phyloP scores from a whole-genome alignment of 169 alveolate species.

The Plasmodium gallinaceum region DNA sequence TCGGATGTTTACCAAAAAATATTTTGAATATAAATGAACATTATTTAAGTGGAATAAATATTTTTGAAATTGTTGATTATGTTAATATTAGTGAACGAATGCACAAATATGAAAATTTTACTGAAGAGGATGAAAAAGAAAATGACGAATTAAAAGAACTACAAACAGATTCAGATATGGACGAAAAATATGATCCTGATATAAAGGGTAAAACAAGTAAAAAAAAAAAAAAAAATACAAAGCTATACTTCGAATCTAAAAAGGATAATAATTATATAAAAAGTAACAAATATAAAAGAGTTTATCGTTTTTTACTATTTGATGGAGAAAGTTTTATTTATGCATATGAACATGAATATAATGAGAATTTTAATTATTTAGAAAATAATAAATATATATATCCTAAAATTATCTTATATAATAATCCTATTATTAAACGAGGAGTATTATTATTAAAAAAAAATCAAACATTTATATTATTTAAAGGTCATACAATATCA shows the following conservation, averaged over 20 bases:
- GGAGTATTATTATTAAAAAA: constrained; percentile 54
- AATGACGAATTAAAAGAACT: constrained; percentile 16
- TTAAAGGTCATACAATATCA: constrained; percentile 24
- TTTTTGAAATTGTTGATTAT: constrained; percentile 71
- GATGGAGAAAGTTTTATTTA: constrained; percentile 68
- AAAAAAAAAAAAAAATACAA: constrained; percentile 7
- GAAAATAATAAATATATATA: constrained; percentile 54
- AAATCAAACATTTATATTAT: constrained; percentile 45
- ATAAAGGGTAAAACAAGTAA: constrained; percentile 8
- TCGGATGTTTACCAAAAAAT: constrained; percentile 62
- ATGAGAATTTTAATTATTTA: constrained; percentile 65
- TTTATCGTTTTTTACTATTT: constrained; percentile 71
- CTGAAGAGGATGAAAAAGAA: constrained; percentile 29
- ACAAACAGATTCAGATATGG: constrained; percentile 11
- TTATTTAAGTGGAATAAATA: constrained; percentile 59
- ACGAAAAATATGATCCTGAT: not conserved
- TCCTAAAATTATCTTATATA: constrained; percentile 69
- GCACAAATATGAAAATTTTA: constrained; percentile 25
- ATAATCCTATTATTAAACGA: constrained; percentile 62
- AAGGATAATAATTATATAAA: constrained; percentile 5
- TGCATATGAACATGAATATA: constrained; percentile 71
- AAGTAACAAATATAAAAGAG: constrained; percentile 22
- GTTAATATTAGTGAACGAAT: constrained; percentile 71
- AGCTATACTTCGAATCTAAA: not conserved
- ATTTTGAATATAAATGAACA: constrained; percentile 4